These are phyloP conservation scores for Rhizopogon roseolus DNA, from an alignment of 768 basidiomycete genomes.

Conservation along the genomic window DNA sequence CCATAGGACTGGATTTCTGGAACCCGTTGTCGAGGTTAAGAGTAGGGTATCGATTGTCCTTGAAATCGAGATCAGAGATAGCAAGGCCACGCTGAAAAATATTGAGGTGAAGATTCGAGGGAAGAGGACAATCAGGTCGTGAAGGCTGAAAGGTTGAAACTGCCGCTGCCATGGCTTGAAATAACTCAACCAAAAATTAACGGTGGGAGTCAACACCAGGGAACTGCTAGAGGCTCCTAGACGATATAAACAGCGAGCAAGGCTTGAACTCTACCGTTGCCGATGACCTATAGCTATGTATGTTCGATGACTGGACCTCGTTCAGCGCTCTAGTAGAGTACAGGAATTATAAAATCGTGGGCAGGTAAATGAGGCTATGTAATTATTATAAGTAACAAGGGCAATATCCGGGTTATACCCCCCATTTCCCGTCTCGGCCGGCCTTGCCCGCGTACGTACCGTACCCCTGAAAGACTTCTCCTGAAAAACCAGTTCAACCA, in stretches of 20 bases:
- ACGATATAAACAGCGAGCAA: not conserved
- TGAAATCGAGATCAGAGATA: conserved; percentile 57
- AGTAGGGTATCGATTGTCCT: conserved; percentile 56
- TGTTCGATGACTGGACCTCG: too few relatives aligned
- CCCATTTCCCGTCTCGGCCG: too few relatives aligned
- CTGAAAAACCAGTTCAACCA: too few relatives aligned
- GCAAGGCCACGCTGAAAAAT: conserved; percentile 49
- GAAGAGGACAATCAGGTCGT: conserved; percentile 31
- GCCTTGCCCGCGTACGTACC: too few relatives aligned
- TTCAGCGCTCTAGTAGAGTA: not conserved
- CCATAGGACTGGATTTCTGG: conserved; percentile 25
- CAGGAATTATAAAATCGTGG: not conserved
- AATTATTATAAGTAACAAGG: too few relatives aligned
- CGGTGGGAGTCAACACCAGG: not conserved
- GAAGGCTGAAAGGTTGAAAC: conserved; percentile 46
- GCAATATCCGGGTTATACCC: too few relatives aligned
- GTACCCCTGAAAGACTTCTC: too few relatives aligned
- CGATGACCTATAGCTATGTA: not conserved
- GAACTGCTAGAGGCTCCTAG: not conserved
- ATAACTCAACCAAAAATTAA: conserved; percentile 7
- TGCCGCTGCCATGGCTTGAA: conserved; percentile 29
- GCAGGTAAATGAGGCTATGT: conserved; percentile 1
- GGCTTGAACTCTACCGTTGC: not conserved
- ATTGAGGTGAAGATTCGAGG: conserved; percentile 30
- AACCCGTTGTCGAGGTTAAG: conserved; percentile 20